Base-by-base conservation (phyloP, 495 filamentous ascomycete genomes). In the Venustampulla echinocandica region DNA sequence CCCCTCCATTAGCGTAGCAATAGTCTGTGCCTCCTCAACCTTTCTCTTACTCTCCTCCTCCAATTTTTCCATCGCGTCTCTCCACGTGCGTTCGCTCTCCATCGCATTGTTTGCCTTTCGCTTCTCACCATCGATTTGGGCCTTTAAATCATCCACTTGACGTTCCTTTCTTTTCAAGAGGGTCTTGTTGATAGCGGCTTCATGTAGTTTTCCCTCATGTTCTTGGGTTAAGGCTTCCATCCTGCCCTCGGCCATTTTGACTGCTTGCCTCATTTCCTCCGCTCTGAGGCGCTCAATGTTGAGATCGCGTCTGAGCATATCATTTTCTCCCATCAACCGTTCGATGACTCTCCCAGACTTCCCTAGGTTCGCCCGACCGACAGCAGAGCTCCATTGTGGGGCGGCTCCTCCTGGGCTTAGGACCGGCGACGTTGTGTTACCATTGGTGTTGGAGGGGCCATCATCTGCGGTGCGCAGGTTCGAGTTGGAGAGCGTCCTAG, bases 331-430 rank as follows among this genome's bases (percentile, higher is more conserved):
- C 65, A 92, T 87, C 25, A 96, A 62, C 44, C 79, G 78, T 60
- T 95, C 88, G 56, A 96, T 95, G 11, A 96, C 89, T 11, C 89
- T 78, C n/a, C 89, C 88, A 1, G 85, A 92, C 66, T 95, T 95
- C 46, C 89, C 89, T 0, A 85, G 77, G 9, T 79, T 80, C 22
- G 87, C 87, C 43, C 85, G 80, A 32, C 87, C 87, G 30, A 90
- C 76, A 0, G 84, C 82, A 9, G 78, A 72, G 50, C 83, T 84
- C 85, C 85, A 90, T 60, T 63, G 55, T 28, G 6, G 60, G 56
- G 5, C 54, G 57, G 54, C 10, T 20, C 48, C 34, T 28, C 24
- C 38, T 10, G 40, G n/a, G 15, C 47, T 22, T 63, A 46, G 28
- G 41, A 41, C 32, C 41, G 41, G 23, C 47, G 51, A 14, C 23